Base-by-base conservation (phyloP, 345 rosid species). In the Toxicodendron radicans region DNA sequence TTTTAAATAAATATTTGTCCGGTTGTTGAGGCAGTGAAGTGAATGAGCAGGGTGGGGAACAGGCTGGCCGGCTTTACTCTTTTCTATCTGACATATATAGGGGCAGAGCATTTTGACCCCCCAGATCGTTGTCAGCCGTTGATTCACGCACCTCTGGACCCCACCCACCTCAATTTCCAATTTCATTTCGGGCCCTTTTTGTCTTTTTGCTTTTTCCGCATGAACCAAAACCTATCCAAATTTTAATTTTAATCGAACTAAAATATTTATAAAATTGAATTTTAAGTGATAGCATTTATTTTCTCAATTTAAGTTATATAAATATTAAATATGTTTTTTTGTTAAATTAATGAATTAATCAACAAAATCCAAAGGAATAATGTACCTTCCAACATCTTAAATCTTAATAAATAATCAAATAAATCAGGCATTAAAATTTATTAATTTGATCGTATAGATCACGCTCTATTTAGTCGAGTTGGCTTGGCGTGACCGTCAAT, bases 51-150 rank as follows among this genome's bases (percentile, higher is more conserved):
- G 68, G 71, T 78, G 80, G 80, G 49, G 43, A 45, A 83, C 84
- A 79, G 81, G 75, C 84, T 79, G 84, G 83, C 78, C 75, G 70
- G 73, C 75, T 71, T 66, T 20, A 5, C 48, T 27, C 18, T 21
- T 30, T 13, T 43, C 17, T n/a, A 41, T 51, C 58, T 57, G 73
- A 43, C 43, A 27, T 1, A 11, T 53, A 33, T 7, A 33, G n/a
- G 0, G 41, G 30, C 3, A 70, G 63, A 38, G 20, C n/a, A 10
- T 38, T 68, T 24, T 33, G 66, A 75, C 76, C 70, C 52, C 52
- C 2, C 30, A 18, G 62, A 27, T 33, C 52, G 0, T 35, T 60
- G 75, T 27, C 46, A 52, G 54, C 68, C 75, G 60, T 43, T 7
- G 60, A 20, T 69, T 0, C 24, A 52, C 46, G 18, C 66, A 23